Base-by-base conservation (phyloP, 495 filamentous ascomycete genomes). In the Terfezia claveryi region DNA sequence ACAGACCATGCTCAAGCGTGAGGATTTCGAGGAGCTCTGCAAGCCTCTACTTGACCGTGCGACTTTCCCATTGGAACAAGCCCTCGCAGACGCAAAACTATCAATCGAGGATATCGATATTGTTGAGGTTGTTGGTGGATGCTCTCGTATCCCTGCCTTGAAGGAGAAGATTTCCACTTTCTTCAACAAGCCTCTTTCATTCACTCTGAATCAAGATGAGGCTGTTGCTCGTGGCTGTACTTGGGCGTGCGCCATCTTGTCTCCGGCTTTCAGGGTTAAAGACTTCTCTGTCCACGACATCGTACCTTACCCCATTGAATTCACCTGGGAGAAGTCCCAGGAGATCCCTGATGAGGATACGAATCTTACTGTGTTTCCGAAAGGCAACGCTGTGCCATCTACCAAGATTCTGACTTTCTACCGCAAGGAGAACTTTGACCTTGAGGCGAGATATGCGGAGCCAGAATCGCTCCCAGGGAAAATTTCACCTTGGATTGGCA, bases 361-460 rank as follows among this genome's bases (percentile, higher is more conserved):
- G 53, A 91, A 81, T 73, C 75, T 99, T 52, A 94, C 83, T 36
- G 91, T 99, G 62, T 99, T 99, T 73, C 89, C 87, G 78, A 87
- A 81, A 68, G 91, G 88, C 70, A 95, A 94, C 61, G 83, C 94
- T 54, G 85, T 99, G 75, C 91, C 91, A 52, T 96, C 91, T 7
- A 99, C 91, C 56, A 99, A 99, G 77, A 99, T 99, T 60, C 81
- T 99, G 51, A 99, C 91, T 32, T 99, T 96, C 76, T 96, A 96
- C 76, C 83, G 91, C 58, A 96, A 95, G 74, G 86, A 96, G 68
- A 74, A 87, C 4, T 99, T 99, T 70, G 86, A 96, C 64, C 76
- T 99, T 20, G 91, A 99, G 73, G 91, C 91, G 56, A 81, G 80
- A 62, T 99, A 96, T 65, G 79, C 83, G 49, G 81, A 93, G 61